These are phyloP conservation scores for Leccinum ponderosum DNA, from an alignment of 1,284 basidiomycete genomes.

Conservation along the genomic window DNA sequence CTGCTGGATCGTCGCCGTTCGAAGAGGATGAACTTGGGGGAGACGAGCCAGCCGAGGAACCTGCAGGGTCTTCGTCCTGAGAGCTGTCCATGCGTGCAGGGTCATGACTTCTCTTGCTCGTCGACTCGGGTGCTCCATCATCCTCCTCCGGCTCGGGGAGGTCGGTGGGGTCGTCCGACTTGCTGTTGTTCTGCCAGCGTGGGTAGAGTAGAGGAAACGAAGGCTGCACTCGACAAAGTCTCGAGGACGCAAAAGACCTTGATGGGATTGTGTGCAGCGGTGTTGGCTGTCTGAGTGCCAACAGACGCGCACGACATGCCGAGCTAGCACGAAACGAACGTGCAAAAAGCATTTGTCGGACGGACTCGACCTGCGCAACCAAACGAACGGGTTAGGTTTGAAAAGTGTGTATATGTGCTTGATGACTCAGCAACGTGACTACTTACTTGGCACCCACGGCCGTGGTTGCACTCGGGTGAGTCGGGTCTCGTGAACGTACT, in stretches of 20 bases:
- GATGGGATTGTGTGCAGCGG: slow-evolving; percentile 13
- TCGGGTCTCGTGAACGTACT: no score
- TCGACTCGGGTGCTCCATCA: slow-evolving; percentile 22
- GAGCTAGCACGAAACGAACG: slow-evolving; percentile 17
- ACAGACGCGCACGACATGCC: slow-evolving; percentile 11
- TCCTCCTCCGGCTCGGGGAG: slow-evolving; percentile 25
- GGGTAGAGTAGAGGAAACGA: slow-evolving; percentile 27
- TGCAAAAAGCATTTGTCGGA: slow-evolving; percentile 27
- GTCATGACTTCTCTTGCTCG: slow-evolving; percentile 5
- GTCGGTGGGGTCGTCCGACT: slow-evolving; percentile 23
- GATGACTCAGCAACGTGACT: slow-evolving; percentile 21
- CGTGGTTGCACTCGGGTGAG: no score
- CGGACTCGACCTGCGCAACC: slow-evolving; percentile 18
- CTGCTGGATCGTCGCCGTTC: slow-evolving; percentile 30
- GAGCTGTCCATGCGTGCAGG: slow-evolving; percentile 22
- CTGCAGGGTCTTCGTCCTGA: slow-evolving; percentile 29
- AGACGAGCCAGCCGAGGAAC: slow-evolving; percentile 26
- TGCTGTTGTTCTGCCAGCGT: slow-evolving; percentile 29
- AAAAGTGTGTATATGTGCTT: not conserved
- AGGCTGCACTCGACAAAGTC: slow-evolving; percentile 15
- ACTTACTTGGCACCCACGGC: no score
- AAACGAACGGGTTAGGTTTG: not conserved
- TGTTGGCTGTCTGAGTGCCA: slow-evolving; percentile 11
- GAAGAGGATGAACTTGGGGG: slow-evolving; percentile 27
- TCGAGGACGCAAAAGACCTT: slow-evolving; percentile 25